Conservation (phyloP, 768 basidiomycete genomes). For the Phaeotremella skinneri region DNA sequence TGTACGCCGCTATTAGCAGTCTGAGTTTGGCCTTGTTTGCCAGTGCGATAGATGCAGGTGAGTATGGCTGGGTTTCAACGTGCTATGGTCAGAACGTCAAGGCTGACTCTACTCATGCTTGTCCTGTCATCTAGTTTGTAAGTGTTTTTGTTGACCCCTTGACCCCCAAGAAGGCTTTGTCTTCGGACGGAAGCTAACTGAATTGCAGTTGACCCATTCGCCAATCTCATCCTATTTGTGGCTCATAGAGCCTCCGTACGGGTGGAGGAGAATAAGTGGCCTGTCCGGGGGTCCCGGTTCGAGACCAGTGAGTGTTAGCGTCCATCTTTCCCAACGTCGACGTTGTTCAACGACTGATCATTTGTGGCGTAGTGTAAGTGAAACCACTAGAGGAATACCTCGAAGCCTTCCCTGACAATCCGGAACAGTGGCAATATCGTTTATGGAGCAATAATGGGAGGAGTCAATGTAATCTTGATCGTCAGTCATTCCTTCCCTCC, state of each 20-base stretch:
- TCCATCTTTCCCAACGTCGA: no score
- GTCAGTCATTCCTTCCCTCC: slow-evolving; percentile 47
- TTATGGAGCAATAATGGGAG: slow-evolving; percentile 83
- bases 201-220: slow-evolving; percentile 50
- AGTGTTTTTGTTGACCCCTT: slow-evolving; percentile 13
- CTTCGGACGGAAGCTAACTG: slow-evolving; percentile 1
- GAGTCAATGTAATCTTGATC: slow-evolving; percentile 85
- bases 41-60: slow-evolving; percentile 75
- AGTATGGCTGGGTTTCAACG: slow-evolving; percentile 11
- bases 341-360: slow-evolving; percentile 3
- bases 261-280: slow-evolving; percentile 83
- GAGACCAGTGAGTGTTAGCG: slow-evolving; percentile 60
- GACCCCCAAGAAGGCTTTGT: not conserved
- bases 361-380: slow-evolving; percentile 10
- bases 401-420: not conserved
- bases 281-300: slow-evolving; percentile 82
- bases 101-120: not conserved
- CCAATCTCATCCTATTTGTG: slow-evolving; percentile 58
- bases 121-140: slow-evolving; percentile 21
- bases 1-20: slow-evolving; percentile 88
- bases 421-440: slow-evolving; percentile 53
- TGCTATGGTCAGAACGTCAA: no score
- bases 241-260: slow-evolving; percentile 68
- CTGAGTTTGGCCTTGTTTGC: slow-evolving; percentile 81
- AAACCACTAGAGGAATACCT: not conserved